Percentiles rank a stretch among this genome's conserved stretches.
These are phyloP conservation scores for Mycena leptocephala DNA, from an alignment of 768 basidiomycete species.

Conservation along the genomic window DNA sequence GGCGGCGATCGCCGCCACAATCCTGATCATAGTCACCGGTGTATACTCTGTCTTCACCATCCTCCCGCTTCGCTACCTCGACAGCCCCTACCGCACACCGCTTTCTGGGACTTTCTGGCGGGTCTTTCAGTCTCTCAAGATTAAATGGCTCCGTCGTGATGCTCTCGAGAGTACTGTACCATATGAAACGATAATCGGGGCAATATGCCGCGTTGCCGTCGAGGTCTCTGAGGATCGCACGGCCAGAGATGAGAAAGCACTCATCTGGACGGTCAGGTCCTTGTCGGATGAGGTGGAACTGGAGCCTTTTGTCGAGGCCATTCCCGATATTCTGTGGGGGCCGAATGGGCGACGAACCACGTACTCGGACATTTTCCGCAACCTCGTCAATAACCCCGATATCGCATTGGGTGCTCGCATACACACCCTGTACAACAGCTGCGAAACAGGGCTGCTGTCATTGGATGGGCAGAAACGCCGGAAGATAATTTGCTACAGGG, in stretches of 20 bases:
- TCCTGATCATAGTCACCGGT: neutral
- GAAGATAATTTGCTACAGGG: conserved; percentile 2
- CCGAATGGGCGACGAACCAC: neutral
- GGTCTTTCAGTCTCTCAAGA: neutral
- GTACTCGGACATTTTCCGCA: neutral
- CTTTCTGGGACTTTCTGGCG: neutral
- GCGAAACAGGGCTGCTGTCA: neutral
- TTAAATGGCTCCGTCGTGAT: neutral
- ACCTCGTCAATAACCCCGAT: neutral
- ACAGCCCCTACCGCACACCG: conserved; percentile 34
- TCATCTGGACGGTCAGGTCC: neutral
- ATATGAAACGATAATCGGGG: neutral
- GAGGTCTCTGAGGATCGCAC: neutral
- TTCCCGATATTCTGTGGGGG: conserved; percentile 20
- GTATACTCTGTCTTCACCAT: conserved; percentile 23
- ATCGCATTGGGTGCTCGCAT: neutral
- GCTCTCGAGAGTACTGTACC: neutral
- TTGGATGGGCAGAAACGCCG: neutral
- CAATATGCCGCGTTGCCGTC: neutral
- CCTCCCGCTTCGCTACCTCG: conserved; percentile 24
- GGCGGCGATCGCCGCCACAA: neutral
- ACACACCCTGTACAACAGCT: neutral
- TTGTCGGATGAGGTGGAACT: conserved; percentile 10
- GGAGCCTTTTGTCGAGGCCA: conserved; percentile 14
- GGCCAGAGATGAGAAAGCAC: neutral